A percentile compares a stretch with the other conserved stretches of the same genome.
Conservation (phyloP, 352 stramenopile genomes). For the Phytopythium oedochilum region DNA sequence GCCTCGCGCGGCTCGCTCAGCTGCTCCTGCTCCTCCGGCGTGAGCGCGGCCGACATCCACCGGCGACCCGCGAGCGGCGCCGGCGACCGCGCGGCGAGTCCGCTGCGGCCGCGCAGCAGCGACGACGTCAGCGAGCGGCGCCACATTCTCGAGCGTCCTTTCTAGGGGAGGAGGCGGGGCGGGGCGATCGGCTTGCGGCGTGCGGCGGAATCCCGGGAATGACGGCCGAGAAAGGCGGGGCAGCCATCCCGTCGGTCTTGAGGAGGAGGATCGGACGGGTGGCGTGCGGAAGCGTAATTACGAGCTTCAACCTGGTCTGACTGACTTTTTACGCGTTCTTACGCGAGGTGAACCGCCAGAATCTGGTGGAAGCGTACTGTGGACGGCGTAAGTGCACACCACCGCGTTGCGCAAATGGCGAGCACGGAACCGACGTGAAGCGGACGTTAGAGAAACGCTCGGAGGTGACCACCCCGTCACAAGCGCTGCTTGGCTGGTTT, state of each 20-base stretch:
- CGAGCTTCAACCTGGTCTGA: slow-evolving; percentile 7
- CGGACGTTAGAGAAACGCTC: slow-evolving; percentile 6
- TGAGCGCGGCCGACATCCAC: slow-evolving; percentile 36
- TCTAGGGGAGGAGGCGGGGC: background rate
- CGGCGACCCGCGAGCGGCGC: slow-evolving; percentile 13
- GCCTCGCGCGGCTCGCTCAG: slow-evolving; percentile 79
- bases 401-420: background rate
- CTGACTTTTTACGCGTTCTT: slow-evolving; percentile 2
- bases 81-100: slow-evolving; percentile 11
- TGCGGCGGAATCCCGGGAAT: slow-evolving; percentile 6
- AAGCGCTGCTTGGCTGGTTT: background rate
- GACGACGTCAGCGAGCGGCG: slow-evolving; percentile 25
- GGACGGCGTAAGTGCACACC: background rate
- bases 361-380: background rate
- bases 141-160: slow-evolving; percentile 15
- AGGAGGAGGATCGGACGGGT: background rate
- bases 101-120: slow-evolving; percentile 5
- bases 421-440: background rate
- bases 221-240: slow-evolving; percentile 1
- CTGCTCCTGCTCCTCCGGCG: slow-evolving; percentile 62
- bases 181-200: background rate
- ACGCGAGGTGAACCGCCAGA: slow-evolving; percentile 1
- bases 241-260: slow-evolving; percentile 4
- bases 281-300: slow-evolving; percentile 3
- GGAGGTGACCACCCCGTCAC: background rate